Conservation (phyloP, 1,284 basidiomycete species). For the Malassezia sympodialis region DNA sequence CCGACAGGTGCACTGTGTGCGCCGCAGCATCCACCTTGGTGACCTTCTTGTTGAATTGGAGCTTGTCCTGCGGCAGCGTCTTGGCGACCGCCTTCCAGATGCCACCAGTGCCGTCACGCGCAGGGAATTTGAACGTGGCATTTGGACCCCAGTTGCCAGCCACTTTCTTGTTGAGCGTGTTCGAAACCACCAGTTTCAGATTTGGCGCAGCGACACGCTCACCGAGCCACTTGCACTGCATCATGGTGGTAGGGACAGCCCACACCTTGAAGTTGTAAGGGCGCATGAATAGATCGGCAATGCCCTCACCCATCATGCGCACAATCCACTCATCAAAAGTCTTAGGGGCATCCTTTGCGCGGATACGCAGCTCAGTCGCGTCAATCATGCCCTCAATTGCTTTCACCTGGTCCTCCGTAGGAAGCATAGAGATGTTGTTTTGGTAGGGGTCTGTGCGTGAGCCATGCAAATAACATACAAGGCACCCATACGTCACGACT, state of each 20-base stretch:
- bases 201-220: slow-evolving; percentile 54
- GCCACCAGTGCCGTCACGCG: slow-evolving; percentile 53
- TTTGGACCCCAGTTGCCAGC: slow-evolving; percentile 55
- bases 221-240: slow-evolving; percentile 56
- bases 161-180: slow-evolving; percentile 52
- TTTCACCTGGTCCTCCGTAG: slow-evolving; percentile 52
- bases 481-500: slow-evolving; percentile 53
- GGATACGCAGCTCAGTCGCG: slow-evolving; percentile 45
- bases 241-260: slow-evolving; percentile 53
- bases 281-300: slow-evolving; percentile 54
- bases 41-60: slow-evolving; percentile 50
- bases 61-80: slow-evolving; percentile 50
- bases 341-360: slow-evolving; percentile 48
- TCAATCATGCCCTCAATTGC: slow-evolving; percentile 54
- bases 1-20: slow-evolving; percentile 50
- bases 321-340: slow-evolving; percentile 54
- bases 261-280: slow-evolving; percentile 56
- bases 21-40: slow-evolving; percentile 49
- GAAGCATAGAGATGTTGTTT: slow-evolving; percentile 54
- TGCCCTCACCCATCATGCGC: slow-evolving; percentile 52
- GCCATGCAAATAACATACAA: slow-evolving; percentile 25
- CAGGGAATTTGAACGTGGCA: slow-evolving; percentile 55
- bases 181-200: slow-evolving; percentile 52
- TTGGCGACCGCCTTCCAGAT: slow-evolving; percentile 54
- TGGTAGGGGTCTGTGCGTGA: slow-evolving; percentile 41